These are phyloP conservation scores for sorghum (Sorghum bicolor) DNA, from an alignment of 176 grass and related monocot species.

Conservation along the genomic window Sorghum_bicolor_NCBIv3 NC_012876.2:7679001-7679500, in stretches of 20 bases:
- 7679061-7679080: too few relatives aligned
- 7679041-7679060: too few relatives aligned
- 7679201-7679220: too few relatives aligned
- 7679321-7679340: constrained; percentile 29
- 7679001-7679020: too few relatives aligned
- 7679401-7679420: constrained; percentile 52
- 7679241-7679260: background rate
- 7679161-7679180: too few relatives aligned
- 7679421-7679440: constrained; percentile 8
- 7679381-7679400: constrained; percentile 56
- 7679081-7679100: too few relatives aligned
- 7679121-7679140: too few relatives aligned
- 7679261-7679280: background rate
- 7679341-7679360: constrained; percentile 49
- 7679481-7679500: background rate
- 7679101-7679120: too few relatives aligned
- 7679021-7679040: too few relatives aligned
- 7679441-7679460: background rate
- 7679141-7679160: too few relatives aligned
- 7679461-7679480: background rate
- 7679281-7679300: background rate
- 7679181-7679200: too few relatives aligned
- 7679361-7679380: constrained; percentile 53
- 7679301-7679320: background rate
- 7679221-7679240: too few relatives aligned